Conservation (phyloP, 2,329 filamentous ascomycete genomes). For the Alternaria longipes region DNA sequence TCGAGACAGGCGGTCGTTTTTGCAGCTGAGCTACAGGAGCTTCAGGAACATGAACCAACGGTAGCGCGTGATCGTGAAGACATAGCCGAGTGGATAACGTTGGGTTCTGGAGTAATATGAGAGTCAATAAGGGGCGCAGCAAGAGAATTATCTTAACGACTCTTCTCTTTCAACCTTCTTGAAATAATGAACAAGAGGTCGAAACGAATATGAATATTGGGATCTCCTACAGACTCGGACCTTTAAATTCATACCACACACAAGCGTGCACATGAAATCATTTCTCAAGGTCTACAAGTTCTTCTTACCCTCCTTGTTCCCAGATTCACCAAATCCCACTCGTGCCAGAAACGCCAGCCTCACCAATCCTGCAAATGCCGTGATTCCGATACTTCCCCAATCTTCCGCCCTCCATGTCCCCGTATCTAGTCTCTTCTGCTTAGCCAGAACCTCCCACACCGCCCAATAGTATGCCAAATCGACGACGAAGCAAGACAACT, state of each 20-base stretch:
- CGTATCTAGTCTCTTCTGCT: slow-evolving; percentile 24
- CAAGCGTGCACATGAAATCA: not conserved
- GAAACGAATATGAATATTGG: not conserved
- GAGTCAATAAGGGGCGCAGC: not conserved
- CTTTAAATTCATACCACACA: not conserved
- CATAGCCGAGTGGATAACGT: slow-evolving; percentile 1
- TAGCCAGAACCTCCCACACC: slow-evolving; percentile 23
- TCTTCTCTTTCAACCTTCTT: not conserved
- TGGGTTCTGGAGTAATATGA: slow-evolving; percentile 5
- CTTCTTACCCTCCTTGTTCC: slow-evolving; percentile 12
- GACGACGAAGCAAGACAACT: slow-evolving; percentile 29
- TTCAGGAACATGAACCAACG: slow-evolving; percentile 5
- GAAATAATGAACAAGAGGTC: not conserved
- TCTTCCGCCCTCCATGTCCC: slow-evolving; percentile 34
- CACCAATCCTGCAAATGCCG: slow-evolving; percentile 30
- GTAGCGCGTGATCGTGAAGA: not conserved
- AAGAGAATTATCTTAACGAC: not conserved
- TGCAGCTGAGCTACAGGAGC: slow-evolving; percentile 33
- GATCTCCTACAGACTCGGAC: not conserved
- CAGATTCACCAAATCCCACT: slow-evolving; percentile 20
- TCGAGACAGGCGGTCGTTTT: slow-evolving; percentile 38
- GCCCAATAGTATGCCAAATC: slow-evolving; percentile 37
- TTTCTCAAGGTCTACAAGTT: not conserved
- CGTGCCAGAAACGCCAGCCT: slow-evolving; percentile 32
- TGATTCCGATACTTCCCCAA: slow-evolving; percentile 48